Evolutionary conservation across 768 basidiomycete genomes (phyloP).

Genomic region (Lactifluus piperatus): DNA sequence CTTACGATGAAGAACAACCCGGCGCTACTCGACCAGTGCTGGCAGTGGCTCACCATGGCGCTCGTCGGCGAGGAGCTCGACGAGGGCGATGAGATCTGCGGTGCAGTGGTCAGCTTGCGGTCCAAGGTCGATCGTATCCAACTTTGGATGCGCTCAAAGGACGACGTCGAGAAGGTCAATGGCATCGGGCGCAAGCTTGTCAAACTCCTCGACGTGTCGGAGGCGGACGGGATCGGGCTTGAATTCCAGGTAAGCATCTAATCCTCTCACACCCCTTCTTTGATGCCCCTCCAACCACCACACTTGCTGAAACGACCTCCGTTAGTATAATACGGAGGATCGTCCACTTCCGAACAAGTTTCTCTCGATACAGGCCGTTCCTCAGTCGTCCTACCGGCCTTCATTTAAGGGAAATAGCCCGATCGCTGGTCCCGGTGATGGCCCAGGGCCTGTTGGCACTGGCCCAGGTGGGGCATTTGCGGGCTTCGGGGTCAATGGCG

Average conservation of each 20-base stretch:
- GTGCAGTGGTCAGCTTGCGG: constrained; percentile 79
- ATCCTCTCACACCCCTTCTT: neutral
- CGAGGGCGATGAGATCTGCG: constrained; percentile 72
- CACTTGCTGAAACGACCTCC: neutral
- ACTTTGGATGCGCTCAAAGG: constrained; percentile 81
- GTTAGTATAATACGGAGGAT: constrained; percentile 81
- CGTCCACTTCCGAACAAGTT: constrained; percentile 76
- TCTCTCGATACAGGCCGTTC: constrained; percentile 66
- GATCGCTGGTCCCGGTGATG: constrained; percentile 23
- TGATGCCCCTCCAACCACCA: neutral
- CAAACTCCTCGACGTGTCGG: constrained; percentile 74
- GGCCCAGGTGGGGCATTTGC: constrained; percentile 38
- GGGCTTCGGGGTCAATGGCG: constrained; percentile 30
- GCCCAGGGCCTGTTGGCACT: constrained; percentile 21
- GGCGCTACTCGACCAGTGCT: constrained; percentile 71
- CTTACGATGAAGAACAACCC: constrained; percentile 86
- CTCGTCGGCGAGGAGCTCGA: constrained; percentile 70
- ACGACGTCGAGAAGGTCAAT: constrained; percentile 80
- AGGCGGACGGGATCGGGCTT: constrained; percentile 75
- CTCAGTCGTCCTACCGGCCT: constrained; percentile 56
- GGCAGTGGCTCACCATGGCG: constrained; percentile 87
- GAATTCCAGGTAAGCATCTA: constrained; percentile 71
- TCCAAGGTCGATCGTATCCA: constrained; percentile 88
- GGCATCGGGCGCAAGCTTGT: constrained; percentile 76
- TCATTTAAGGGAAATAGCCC: constrained; percentile 40